Base-by-base conservation (phyloP, 371 early-diverging fungal species). In the Mucor velutinosus region DNA sequence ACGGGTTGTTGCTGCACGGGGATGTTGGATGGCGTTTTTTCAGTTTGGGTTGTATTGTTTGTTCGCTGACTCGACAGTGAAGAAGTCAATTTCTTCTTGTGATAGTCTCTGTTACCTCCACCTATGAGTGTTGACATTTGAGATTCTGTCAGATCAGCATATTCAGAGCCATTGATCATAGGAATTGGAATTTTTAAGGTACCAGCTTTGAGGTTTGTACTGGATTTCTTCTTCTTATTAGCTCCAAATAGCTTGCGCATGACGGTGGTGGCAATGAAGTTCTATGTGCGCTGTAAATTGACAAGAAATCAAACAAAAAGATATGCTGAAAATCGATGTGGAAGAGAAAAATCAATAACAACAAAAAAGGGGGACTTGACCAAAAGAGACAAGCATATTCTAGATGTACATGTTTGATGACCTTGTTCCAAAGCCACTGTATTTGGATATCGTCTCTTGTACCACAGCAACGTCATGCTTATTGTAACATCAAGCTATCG, bases 171-270 rank as follows among this genome's bases (percentile, higher is more conserved):
- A 58, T 47, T 49, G 10, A 68, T 27, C 69, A 68, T 68, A 12
- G 69, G 69, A 39, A 68, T 37, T 39, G 69, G 69, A 25, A 68
- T 68, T 37, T 68, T 68, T 14, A 68, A 8, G n/a, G 47, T n/a
- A 10, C 49, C 47, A 23, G 66, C 49, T 59, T 58, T 60, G 3
- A 66, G 27, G 7, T 14, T 59, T 8, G 21, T 15, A 11, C 19
- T 43, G 4, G 47, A 41, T 32, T 45, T 62, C 19, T 63, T 63
- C 32, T 59, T 57, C 25, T 57, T 62, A 11, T 57, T 62, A 14
- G 49, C 49, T 25, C 58, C 62, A 39, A 58, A 58, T 25, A 68
- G 10, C 14, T 68, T 58, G 2, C 32, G 25, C 58, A 62, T 62
- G 14, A 30, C 53, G 29, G 39, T 39, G 23, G 12, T 23, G 12